Conservation (phyloP, 2,329 filamentous ascomycete genomes). For the Amauroascus verrucosus region DNA sequence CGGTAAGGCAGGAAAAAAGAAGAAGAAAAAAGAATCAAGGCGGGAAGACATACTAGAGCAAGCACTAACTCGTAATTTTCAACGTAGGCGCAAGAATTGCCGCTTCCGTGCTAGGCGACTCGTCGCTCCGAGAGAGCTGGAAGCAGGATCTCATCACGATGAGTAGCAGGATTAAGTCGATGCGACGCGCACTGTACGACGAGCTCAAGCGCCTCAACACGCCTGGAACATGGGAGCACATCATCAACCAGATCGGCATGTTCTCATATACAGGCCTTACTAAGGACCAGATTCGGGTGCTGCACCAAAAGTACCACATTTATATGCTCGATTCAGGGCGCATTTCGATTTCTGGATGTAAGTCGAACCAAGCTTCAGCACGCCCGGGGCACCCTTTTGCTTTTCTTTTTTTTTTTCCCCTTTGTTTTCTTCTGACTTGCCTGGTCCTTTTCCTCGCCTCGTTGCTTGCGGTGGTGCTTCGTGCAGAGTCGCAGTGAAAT, state of each 20-base stretch:
- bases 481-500: neutral
- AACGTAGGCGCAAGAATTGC: conserved; percentile 18
- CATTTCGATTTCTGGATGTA: conserved; percentile 21
- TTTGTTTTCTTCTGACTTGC: neutral
- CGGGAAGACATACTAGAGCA: neutral
- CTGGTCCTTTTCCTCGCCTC: neutral
- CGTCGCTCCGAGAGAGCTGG: conserved; percentile 73
- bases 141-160: conserved; percentile 80
- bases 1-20: conserved; percentile 35
- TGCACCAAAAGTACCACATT: conserved; percentile 21
- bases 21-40: neutral
- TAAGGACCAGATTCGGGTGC: conserved; percentile 16
- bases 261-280: conserved; percentile 25
- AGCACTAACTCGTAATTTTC: neutral
- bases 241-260: conserved; percentile 63
- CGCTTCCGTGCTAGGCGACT: conserved; percentile 57
- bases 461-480: neutral
- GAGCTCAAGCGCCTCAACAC: conserved; percentile 78
- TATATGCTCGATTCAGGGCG: conserved; percentile 22
- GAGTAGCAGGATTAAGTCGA: conserved; percentile 85
- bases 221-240: conserved; percentile 93
- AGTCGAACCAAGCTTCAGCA: conserved; percentile 10
- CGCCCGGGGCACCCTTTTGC: neutral
- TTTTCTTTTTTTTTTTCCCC: neutral
- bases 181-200: conserved; percentile 66